Evolutionary conservation across 495 filamentous ascomycete species (phyloP).

Genomic region (Haplographium delicatum): DNA sequence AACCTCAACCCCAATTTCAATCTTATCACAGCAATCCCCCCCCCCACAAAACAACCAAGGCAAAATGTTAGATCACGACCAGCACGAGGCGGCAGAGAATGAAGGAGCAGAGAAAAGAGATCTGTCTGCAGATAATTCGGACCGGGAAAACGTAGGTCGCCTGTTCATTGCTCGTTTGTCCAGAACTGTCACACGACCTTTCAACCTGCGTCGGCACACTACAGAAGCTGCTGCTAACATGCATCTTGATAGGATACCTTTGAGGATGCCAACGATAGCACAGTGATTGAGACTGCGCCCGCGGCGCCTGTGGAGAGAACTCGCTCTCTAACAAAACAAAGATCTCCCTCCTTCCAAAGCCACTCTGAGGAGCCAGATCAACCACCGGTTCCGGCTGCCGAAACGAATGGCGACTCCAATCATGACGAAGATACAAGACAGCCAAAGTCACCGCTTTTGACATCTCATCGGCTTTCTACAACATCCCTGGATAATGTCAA

Average conservation of each 20-base stretch:
- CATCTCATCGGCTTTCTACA: constrained; percentile 58
- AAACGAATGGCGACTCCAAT: constrained; percentile 23
- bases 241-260: constrained; percentile 58
- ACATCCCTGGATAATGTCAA: constrained; percentile 66
- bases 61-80: constrained; percentile 21
- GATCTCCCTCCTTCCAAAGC: constrained; percentile 33
- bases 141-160: constrained; percentile 22
- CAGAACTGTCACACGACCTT: constrained; percentile 9
- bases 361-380: constrained; percentile 25
- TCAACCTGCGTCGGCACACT: background rate
- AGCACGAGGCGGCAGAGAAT: constrained; percentile 5
- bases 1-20: background rate
- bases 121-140: constrained; percentile 11
- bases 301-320: constrained; percentile 38
- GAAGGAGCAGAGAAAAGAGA: constrained; percentile 8
- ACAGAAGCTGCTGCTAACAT: constrained; percentile 9
- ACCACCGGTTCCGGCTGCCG: constrained; percentile 26
- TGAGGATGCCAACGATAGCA: constrained; percentile 65
- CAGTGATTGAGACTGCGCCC: constrained; percentile 29
- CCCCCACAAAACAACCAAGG: background rate
- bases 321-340: constrained; percentile 26
- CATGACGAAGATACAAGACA: constrained; percentile 24
- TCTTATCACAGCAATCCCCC: background rate
- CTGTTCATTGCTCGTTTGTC: background rate
- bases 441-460: constrained; percentile 50